Conservation (phyloP, 345 rosid species). For the Acer yangbiense region DNA sequence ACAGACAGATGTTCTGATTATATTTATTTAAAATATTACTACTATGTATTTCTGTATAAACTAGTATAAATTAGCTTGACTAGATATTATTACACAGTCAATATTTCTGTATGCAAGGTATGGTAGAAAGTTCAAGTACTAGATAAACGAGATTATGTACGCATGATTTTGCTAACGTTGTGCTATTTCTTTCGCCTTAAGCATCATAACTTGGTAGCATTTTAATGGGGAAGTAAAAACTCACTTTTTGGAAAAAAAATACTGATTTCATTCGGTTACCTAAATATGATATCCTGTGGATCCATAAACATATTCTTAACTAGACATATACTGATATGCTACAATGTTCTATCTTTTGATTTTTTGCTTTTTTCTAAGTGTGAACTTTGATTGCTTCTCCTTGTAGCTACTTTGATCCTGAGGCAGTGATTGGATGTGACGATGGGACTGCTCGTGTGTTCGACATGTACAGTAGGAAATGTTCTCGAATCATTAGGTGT, state of each 20-base stretch:
- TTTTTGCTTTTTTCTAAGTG: background rate
- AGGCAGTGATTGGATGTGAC: slow-evolving; percentile 92
- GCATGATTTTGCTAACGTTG: no score
- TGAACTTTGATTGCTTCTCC: slow-evolving; percentile 17
- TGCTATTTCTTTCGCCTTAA: background rate
- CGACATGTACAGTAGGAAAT: slow-evolving; percentile 88
- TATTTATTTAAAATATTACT: background rate
- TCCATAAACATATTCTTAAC: background rate
- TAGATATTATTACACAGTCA: background rate
- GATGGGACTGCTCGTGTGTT: slow-evolving; percentile 88
- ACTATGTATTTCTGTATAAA: background rate
- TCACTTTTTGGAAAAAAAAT: no score
- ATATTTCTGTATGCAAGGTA: background rate
- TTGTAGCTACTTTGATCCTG: slow-evolving; percentile 82
- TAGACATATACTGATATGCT: background rate
- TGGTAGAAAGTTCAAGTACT: background rate
- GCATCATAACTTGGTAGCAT: background rate
- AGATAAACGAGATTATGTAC: background rate
- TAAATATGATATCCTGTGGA: background rate
- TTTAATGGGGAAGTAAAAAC: background rate
- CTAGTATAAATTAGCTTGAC: background rate
- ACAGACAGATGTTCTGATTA: slow-evolving; percentile 16
- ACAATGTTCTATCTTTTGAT: background rate
- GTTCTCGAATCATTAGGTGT: slow-evolving; percentile 79
- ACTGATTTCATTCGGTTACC: background rate